A percentile compares a stretch with the other conserved stretches of the same genome.
Evolutionary conservation across 192 early-diverging fungal species (phyloP).

Genomic region (Backusella mclennaniae): DNA sequence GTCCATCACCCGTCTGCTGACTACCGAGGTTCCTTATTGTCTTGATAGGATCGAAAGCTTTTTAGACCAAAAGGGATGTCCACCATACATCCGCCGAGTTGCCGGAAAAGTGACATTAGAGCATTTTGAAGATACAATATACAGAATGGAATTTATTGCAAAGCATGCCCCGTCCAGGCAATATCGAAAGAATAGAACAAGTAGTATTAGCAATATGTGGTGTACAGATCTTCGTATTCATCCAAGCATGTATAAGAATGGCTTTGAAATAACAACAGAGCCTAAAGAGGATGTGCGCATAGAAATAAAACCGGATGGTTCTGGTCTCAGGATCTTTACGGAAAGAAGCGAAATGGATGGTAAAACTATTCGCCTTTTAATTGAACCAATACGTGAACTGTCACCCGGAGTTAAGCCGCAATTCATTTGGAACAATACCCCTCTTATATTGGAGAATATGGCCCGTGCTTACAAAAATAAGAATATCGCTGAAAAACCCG

Average conservation of each 20-base stretch:
- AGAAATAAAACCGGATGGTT: constrained; percentile 38
- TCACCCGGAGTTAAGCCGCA: constrained; percentile 4
- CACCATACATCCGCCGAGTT: constrained; percentile 46
- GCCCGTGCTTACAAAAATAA: neutral
- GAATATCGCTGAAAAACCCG: neutral
- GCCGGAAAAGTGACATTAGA: constrained; percentile 39
- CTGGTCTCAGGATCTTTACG: constrained; percentile 44
- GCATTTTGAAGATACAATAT: constrained; percentile 39
- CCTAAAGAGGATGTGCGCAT: constrained; percentile 37
- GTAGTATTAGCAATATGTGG: constrained; percentile 12
- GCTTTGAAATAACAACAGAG: constrained; percentile 36
- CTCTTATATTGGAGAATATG: neutral
- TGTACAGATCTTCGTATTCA: constrained; percentile 46
- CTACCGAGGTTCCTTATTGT: constrained; percentile 36
- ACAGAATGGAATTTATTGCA: constrained; percentile 35
- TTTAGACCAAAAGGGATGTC: constrained; percentile 40
- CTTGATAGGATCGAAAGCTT: constrained; percentile 39
- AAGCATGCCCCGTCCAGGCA: constrained; percentile 26
- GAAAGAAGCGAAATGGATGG: constrained; percentile 23
- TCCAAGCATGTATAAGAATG: constrained; percentile 40
- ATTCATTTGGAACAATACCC: constrained; percentile 6
- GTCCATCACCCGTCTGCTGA: constrained; percentile 37
- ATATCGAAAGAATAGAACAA: constrained; percentile 4
- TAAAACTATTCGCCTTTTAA: constrained; percentile 12
- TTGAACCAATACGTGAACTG: neutral